Evolutionary conservation across 805 yeast species (phyloP), one percentile per base, ranked within the genome.

Genomic region (Vanderwaltozyma verrucispora): DNA sequence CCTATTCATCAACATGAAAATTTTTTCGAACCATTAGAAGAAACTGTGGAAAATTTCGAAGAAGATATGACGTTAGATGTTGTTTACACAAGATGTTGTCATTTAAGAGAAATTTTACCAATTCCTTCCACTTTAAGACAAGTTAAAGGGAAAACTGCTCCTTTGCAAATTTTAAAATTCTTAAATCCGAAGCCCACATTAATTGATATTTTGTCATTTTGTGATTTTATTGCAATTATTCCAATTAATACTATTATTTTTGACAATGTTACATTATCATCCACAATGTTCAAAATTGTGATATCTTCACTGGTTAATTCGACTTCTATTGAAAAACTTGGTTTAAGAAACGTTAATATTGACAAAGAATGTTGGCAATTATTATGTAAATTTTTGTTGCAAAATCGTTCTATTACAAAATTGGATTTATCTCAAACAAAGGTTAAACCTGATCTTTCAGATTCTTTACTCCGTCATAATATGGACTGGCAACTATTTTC

Each of bases 41-140:
- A 40, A 5, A 13, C 19, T 11, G 47, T 40, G n/a, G 54, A 49
- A 9, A 38, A 46, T 37, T 64, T 67, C 28, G 13, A 32, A 1
- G 46, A 45, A 12, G 57, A 59, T 32, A 33, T 56, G 13, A 59
- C 63, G 2, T 43, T 68, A 37, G 95, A 85, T 49, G 71, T 76
- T 32, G 68, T 89, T 51, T 88, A 88, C 60, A 85, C 96, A 1
- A 67, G 96, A 46, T 89, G 96, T 58, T 88, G 96, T 56, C 96
- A 88, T 58, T 64, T 88, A 41, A 68, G 96, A 38, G 96, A 88
- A 51, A 88, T 88, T 40, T 59, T 88, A 43, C 96, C 97, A 2
- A 88, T 88, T 35, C 89, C 95, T 3, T 89, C 94, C 2, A 86
- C 89, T 6, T 53, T 84, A 48, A 80, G 81, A 51, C 95, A 85